Evolutionary conservation across 2,329 filamentous ascomycete genomes (phyloP), one percentile per base, ranked within the genome.

Genomic region (Leptographium galeiforme): DNA sequence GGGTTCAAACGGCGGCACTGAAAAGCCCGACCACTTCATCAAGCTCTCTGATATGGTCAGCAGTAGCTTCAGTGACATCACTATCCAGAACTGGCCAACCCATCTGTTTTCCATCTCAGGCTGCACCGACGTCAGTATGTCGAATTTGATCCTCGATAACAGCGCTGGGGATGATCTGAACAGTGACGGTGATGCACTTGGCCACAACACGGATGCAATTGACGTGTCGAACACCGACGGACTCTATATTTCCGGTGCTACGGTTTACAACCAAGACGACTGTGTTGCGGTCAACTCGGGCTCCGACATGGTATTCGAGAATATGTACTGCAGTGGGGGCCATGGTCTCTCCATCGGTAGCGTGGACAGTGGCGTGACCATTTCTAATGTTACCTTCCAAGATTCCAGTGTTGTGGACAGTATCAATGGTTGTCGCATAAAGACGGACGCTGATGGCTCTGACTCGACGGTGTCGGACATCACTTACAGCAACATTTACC

Each of bases 21-120:
- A 64, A 38, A 84, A 84, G 72, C 81, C 81, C 6, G 43, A 54
- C 57, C 78, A 82, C 69, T 70, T 82, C 68, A 81, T 83, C 71
- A 71, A 69, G 54, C 69, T 71, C 11, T 73, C 81, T 61, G 68
- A 67, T 53, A 60, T 82, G 54, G 75, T 64, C 41, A 64, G 69
- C 50, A 78, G 75, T 10, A 64, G 62, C 33, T 77, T 80, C 63
- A 66, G 64, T 19, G 63, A 61, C 43, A 55, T 72, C 43, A 66
- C 70, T 46, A 65, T 70, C 46, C 57, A 66, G 54, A 71, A 72
- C 63, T 68, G 68, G 13, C 69, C 70, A 1, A 66, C 69, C 11
- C 68, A 72, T 56, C 66, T 63, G 14, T 70, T 72, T 57, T 66
- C 62, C 61, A 68, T 72, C 57, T 67, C 64, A 57, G 52, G 60